These are phyloP conservation scores for Phylloporus sp. DNA, from an alignment of 768 basidiomycete genomes.

Conservation along the genomic window DNA sequence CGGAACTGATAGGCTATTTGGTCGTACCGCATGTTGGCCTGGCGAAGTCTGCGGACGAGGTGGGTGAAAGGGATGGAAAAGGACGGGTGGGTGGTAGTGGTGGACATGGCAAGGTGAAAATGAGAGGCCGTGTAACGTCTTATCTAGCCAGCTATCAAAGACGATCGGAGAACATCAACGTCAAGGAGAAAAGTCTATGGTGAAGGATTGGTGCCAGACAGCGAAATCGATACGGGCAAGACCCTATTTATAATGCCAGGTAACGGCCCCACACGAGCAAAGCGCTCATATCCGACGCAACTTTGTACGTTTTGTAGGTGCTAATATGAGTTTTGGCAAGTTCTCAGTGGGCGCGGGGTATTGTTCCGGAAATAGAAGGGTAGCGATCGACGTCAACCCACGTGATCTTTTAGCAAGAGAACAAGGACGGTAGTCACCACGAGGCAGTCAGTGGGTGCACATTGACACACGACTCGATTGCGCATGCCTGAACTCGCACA, in stretches of 20 bases:
- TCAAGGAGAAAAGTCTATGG: background rate
- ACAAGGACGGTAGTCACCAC: conserved; percentile 12
- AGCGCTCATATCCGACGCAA: no score
- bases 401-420: conserved; percentile 14
- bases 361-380: conserved; percentile 20
- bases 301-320: conserved; percentile 12
- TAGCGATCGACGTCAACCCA: conserved; percentile 18
- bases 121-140: background rate
- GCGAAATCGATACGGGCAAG: background rate
- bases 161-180: background rate
- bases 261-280: no score
- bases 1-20: conserved; percentile 38
- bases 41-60: conserved; percentile 38
- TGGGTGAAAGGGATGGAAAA: conserved; percentile 29
- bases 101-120: background rate
- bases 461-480: conserved; percentile 3
- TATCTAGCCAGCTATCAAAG: background rate
- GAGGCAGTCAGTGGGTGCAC: conserved; percentile 9
- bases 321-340: background rate
- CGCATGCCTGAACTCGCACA: conserved; percentile 34
- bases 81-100: conserved; percentile 7
- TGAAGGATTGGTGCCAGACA: conserved; percentile 15
- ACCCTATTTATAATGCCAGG: conserved; percentile 21
- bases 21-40: conserved; percentile 40
- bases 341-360: conserved; percentile 3